Evolutionary conservation across 345 rosid species (phyloP).

Genomic region (Eucalyptus globulus): DNA sequence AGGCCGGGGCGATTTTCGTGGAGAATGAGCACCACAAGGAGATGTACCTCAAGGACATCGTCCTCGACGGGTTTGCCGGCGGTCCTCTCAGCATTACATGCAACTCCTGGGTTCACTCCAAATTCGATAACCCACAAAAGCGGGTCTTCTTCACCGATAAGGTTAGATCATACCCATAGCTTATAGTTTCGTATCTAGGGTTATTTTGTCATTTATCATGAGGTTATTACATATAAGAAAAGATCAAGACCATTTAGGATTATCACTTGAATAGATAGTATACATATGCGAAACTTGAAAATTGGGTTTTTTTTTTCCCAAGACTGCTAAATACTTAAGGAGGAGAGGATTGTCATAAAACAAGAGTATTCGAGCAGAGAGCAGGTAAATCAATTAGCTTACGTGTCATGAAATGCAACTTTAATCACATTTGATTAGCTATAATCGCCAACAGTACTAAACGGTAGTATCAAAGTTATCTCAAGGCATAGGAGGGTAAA

Average conservation of each 20-base stretch:
- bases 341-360: not conserved
- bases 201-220: not conserved
- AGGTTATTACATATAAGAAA: not conserved
- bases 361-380: not conserved
- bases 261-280: not conserved
- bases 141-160: slow-evolving; percentile 58
- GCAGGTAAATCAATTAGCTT: not conserved
- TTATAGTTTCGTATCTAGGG: not conserved
- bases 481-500: not conserved
- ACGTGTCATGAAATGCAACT: not conserved
- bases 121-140: slow-evolving; percentile 24
- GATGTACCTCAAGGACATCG: slow-evolving; percentile 34
- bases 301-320: not conserved
- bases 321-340: not conserved
- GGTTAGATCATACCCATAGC: slow-evolving; percentile 4
- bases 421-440: not conserved
- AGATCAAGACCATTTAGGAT: not conserved
- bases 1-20: slow-evolving; percentile 42
- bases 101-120: slow-evolving; percentile 56
- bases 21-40: slow-evolving; percentile 73
- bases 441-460: not conserved
- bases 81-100: slow-evolving; percentile 30
- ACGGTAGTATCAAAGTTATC: not conserved
- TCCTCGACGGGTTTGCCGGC: slow-evolving; percentile 20
- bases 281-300: not conserved